Conservation (phyloP, 2,329 filamentous ascomycete species). For the Aspergillus ibericus region DNA sequence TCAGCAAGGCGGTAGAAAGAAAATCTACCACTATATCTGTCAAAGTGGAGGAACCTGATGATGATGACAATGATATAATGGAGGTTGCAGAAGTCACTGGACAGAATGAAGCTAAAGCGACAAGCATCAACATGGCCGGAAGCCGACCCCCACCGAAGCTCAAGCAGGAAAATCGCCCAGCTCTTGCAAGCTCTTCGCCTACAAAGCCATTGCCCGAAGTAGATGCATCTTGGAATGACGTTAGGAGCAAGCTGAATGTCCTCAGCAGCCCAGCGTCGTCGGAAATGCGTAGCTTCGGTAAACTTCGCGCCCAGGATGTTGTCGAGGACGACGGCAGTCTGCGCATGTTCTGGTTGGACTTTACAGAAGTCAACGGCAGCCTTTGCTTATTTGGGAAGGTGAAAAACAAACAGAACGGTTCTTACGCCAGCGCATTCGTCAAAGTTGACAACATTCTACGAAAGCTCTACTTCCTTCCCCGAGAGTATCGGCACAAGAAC, state of each 20-base stretch:
- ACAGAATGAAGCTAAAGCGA: conserved; percentile 59
- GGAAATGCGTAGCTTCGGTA: conserved; percentile 67
- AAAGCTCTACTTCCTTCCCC: conserved; percentile 90
- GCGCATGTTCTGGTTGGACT: conserved; percentile 96
- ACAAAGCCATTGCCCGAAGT: conserved; percentile 61
- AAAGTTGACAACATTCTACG: conserved; percentile 93
- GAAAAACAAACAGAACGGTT: conserved; percentile 76
- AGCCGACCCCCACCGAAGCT: conserved; percentile 75
- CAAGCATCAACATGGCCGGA: conserved; percentile 82
- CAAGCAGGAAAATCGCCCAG: conserved; percentile 66
- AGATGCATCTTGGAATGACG: conserved; percentile 84
- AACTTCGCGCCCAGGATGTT: conserved; percentile 79
- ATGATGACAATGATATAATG: conserved; percentile 79
- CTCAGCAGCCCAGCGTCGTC: conserved; percentile 68
- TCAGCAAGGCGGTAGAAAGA: conserved; percentile 73
- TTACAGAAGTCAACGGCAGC: conserved; percentile 86
- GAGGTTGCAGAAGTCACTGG: conserved; percentile 78
- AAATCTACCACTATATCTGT: conserved; percentile 56
- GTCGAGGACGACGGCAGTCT: conserved; percentile 91
- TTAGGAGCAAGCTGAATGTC: conserved; percentile 83
- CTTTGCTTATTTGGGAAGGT: conserved; percentile 96
- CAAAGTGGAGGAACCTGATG: conserved; percentile 67
- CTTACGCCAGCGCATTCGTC: conserved; percentile 87
- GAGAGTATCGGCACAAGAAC: conserved; percentile 59
- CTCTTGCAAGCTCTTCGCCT: conserved; percentile 76